Conservation (phyloP, 2,329 filamentous ascomycete genomes). For the Acephala macrosclerotiorum region DNA sequence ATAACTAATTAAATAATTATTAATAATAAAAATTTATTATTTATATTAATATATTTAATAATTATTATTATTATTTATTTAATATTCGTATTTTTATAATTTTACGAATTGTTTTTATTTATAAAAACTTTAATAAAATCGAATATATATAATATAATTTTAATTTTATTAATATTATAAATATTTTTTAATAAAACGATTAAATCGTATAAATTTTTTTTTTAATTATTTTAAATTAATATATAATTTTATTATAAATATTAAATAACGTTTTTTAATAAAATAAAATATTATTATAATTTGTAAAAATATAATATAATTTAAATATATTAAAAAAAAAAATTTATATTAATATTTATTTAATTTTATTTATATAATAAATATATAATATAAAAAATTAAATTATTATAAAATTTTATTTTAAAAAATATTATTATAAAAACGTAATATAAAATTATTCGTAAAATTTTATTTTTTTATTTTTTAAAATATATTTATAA, state of each 20-base stretch:
- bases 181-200: conserved; percentile 30
- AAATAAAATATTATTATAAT: too few species aligned
- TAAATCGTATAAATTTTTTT: conserved; percentile 28
- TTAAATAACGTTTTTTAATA: too few species aligned
- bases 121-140: conserved; percentile 44
- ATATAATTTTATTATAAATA: conserved; percentile 43
- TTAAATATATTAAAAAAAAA: too few species aligned
- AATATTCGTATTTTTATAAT: conserved; percentile 38
- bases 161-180: conserved; percentile 27
- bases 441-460: too few species aligned
- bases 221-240: conserved; percentile 44
- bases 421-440: too few species aligned
- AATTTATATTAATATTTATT: too few species aligned
- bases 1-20: conserved; percentile 41
- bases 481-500: too few species aligned
- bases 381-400: too few species aligned
- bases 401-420: too few species aligned
- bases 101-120: conserved; percentile 36
- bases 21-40: conserved; percentile 37
- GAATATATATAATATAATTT: conserved; percentile 42
- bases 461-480: too few species aligned
- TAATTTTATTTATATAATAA: too few species aligned
- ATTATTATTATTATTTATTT: conserved; percentile 35
- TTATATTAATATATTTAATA: conserved; percentile 31
- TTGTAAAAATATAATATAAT: too few species aligned